phyloP scores from a whole-genome alignment of 331 rosid genomes.

The Spiraea crenata region DNA sequence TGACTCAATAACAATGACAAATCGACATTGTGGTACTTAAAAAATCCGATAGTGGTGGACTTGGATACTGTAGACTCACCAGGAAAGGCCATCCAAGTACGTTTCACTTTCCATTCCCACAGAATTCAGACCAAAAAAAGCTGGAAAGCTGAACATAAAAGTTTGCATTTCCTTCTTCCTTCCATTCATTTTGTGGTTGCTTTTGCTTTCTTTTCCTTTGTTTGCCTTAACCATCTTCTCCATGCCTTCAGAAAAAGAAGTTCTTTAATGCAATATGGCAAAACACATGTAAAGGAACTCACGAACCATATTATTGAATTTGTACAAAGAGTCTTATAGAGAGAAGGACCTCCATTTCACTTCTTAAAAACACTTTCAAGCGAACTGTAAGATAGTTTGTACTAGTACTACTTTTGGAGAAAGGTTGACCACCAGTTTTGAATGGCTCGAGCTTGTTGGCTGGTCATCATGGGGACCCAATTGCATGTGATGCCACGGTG shows the following conservation, averaged over 20 bases:
- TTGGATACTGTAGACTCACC: conserved; percentile 3
- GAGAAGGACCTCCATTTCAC: too few species aligned
- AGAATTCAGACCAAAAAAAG: conserved; percentile 20
- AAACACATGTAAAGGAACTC: background rate
- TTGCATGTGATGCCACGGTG: conserved; percentile 19
- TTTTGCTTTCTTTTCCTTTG: background rate
- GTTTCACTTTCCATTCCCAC: conserved; percentile 9
- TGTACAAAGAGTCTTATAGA: background rate
- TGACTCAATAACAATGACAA: too few species aligned
- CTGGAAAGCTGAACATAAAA: conserved; percentile 12
- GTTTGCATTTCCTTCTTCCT: conserved; percentile 1
- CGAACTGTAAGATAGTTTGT: background rate
- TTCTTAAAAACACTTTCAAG: too few species aligned
- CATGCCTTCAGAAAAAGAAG: background rate
- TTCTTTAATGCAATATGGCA: background rate
- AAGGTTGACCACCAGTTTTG: conserved; percentile 12
- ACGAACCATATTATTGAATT: background rate
- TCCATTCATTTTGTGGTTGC: conserved; percentile 3
- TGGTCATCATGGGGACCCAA: conserved; percentile 14
- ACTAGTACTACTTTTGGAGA: background rate
- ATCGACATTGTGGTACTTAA: too few species aligned
- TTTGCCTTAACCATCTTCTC: background rate
- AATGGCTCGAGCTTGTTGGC: conserved; percentile 14
- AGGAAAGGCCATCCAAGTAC: conserved; percentile 1
- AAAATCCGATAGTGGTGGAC: too few species aligned